Evolutionary conservation across 768 basidiomycete species (phyloP).

Genomic region (Russula dissimulans): DNA sequence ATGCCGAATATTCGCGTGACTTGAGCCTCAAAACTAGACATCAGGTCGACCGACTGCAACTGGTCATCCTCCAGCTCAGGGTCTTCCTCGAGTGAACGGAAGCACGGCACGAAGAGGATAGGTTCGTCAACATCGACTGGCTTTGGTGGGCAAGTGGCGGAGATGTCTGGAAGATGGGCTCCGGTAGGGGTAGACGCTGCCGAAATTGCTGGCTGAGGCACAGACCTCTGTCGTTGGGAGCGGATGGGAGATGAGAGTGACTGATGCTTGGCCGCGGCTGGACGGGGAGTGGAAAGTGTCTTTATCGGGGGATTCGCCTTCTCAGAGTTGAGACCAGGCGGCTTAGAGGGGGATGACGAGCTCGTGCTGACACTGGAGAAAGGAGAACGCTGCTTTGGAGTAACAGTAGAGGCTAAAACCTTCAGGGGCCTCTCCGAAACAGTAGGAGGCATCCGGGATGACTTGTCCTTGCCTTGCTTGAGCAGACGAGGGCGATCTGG

Average conservation of each 20-base stretch:
- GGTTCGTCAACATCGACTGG: not conserved
- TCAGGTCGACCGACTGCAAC: not conserved
- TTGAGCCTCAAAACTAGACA: not conserved
- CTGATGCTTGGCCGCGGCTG: not conserved
- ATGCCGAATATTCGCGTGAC: not conserved
- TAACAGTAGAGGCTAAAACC: not conserved
- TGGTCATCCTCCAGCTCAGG: not conserved
- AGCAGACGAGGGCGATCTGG: not conserved
- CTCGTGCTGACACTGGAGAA: not conserved
- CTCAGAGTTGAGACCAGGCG: not conserved
- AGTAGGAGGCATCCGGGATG: not conserved
- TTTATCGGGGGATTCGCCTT: not conserved
- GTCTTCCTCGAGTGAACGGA: slow-evolving; percentile 3
- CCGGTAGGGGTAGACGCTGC: not conserved
- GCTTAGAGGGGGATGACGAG: not conserved
- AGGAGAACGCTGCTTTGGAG: not conserved
- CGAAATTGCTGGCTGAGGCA: not conserved
- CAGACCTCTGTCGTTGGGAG: not conserved
- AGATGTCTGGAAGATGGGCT: not conserved
- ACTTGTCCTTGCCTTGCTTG: not conserved
- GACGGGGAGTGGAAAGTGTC: not conserved
- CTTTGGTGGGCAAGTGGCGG: not conserved
- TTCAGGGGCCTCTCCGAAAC: not conserved
- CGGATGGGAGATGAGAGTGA: not conserved
- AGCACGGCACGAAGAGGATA: not conserved